Evolutionary conservation across 2,329 filamentous ascomycete genomes (phyloP), one percentile per base, ranked within the genome.

Genomic region (Neofusicoccum sp.): DNA sequence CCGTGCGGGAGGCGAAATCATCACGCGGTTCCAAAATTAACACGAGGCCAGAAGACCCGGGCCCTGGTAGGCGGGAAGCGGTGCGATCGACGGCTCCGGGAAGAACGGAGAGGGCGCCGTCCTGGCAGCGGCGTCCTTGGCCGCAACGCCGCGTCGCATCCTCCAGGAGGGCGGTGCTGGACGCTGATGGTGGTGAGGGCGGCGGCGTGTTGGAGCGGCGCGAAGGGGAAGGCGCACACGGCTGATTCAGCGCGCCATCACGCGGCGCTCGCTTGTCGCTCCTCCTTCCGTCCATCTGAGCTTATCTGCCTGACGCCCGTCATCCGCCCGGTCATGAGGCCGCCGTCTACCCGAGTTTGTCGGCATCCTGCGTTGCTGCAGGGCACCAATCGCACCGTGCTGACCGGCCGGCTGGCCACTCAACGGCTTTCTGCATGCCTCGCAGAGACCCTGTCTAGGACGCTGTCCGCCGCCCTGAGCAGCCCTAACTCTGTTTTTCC

Each of bases 301-400:
- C 49, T 54, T 54, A 54, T 54, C 49, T 54, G 48, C 48, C 34
- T 40, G 24, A 53, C 48, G 48, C 49, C 49, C 16, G 51, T 43
- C 51, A 56, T 56, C 51, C 20, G 51, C 36, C 49, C 20, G 38
- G 26, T 44, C 51, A 44, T 43, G 51, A 20, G 51, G 38, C 24
- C 51, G 33, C 36, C 38, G 9, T 26, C 38, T 31, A 16, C 14
- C 14, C 8, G 14, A 51, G 14, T 12, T 9, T 9, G 12, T 48
- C 45, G 31, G 45, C 45, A 34, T 11, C 24, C 33, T 12, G 48
- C 7, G 12, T 38, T 53, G 11, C 48, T 53, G 48, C 48, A 53
- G 34, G 33, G 34, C 48, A 7, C 20, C 47, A 34, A 26, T 51
- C 31, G 7, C 6, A 16, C 16, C 1, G 4, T 12, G 30, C 30